phyloP scores from a whole-genome alignment of 495 filamentous ascomycete genomes.

The Penicillium antarcticum region DNA sequence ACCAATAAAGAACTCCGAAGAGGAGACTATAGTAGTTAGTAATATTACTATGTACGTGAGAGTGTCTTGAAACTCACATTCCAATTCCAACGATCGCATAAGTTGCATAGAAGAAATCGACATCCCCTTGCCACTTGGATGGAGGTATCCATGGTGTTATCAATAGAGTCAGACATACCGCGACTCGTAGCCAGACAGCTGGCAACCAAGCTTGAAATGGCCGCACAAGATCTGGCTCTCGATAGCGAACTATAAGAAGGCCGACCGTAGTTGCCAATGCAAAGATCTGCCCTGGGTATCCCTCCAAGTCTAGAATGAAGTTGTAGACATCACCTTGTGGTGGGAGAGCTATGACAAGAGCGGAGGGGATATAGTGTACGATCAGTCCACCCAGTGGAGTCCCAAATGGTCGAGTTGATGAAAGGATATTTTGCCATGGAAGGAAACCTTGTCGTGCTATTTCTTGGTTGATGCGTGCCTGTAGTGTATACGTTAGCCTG shows the following conservation, averaged over 20 bases:
- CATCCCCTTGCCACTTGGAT: slow-evolving; percentile 48
- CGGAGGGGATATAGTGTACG: slow-evolving; percentile 64
- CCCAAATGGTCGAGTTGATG: slow-evolving; percentile 64
- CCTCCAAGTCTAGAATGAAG: slow-evolving; percentile 72
- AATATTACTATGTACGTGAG: background rate
- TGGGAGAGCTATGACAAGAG: slow-evolving; percentile 62
- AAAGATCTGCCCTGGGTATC: slow-evolving; percentile 63
- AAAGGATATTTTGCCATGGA: slow-evolving; percentile 58
- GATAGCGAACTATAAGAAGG: slow-evolving; percentile 58
- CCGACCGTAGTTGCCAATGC: slow-evolving; percentile 58
- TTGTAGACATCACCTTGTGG: slow-evolving; percentile 65
- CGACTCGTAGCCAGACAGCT: slow-evolving; percentile 38
- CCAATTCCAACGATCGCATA: slow-evolving; percentile 70
- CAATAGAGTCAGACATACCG: slow-evolving; percentile 30
- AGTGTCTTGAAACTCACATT: slow-evolving; percentile 51
- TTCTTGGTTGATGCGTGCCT: slow-evolving; percentile 70
- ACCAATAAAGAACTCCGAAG: slow-evolving; percentile 67
- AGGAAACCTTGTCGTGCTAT: slow-evolving; percentile 67
- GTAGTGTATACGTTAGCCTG: background rate
- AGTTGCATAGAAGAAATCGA: slow-evolving; percentile 64
- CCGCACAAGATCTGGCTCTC: slow-evolving; percentile 57
- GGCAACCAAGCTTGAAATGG: slow-evolving; percentile 66
- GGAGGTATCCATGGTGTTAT: slow-evolving; percentile 41
- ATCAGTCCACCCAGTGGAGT: slow-evolving; percentile 65
- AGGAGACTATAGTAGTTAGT: slow-evolving; percentile 42